Base-by-base conservation (phyloP, 345 rosid genomes). In the Brassica juncea region DNA sequence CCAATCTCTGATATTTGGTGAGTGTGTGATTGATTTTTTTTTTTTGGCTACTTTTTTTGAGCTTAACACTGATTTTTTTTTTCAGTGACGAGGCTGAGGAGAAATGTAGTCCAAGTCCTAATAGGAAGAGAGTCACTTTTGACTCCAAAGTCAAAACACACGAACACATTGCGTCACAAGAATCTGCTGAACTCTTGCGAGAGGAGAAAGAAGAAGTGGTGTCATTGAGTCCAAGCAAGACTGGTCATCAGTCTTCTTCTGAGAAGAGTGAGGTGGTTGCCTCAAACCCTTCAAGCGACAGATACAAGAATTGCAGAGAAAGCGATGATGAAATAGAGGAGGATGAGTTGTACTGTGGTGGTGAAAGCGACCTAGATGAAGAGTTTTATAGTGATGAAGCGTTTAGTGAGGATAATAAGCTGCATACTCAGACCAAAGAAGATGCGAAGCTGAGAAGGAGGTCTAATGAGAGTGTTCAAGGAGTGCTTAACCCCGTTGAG, bases 401-500 rank as follows among this genome's bases (percentile, higher is more conserved):
- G 8, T 60, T 66, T 15, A 70, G 72, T 77, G 89, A 83, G 57
- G 85, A 81, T 49, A 67, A 61, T 52, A 72, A 52, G 61, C 15
- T 77, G 49, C 61, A 14, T 37, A 35, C 11, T 16, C 21, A 16
- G 32, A 28, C 16, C 35, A 63, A 75, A 37, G n/a, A 72, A 16
- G 86, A 64, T 44, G 74, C 59, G 79, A 80, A 85, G 77, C 69
- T 77, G 31, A 77, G 57, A 55, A 66, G 70, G 61, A 19, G 19
- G 19, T 59, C 47, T 37, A 73, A 81, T 80, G 83, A 71, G 57
- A 83, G 71, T 77, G 88, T 72, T 62, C 90, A 88, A 78, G 77
- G 91, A 47, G 94, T 93, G 72, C 74, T 95, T 81, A 88, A 88
- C 78, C 97, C 99, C 1, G 96, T 95, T 30, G 97, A 93, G 82